Evolutionary conservation across 129 eudicot genomes (phyloP).

Genomic region (Calendula officinalis): DNA sequence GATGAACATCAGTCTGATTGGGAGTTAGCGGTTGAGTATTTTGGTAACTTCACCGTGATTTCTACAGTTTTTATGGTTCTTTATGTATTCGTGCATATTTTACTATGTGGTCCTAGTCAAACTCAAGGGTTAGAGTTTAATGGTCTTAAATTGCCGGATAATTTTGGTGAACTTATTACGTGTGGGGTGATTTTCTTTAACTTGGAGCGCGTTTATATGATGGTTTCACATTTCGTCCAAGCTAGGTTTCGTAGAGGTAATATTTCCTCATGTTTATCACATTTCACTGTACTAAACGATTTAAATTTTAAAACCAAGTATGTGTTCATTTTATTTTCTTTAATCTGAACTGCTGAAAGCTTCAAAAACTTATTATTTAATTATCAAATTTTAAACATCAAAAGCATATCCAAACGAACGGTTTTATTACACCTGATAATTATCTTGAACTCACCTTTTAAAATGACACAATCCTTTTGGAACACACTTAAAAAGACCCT

Average conservation of each 20-base stretch:
- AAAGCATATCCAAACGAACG: no score
- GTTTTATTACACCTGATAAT: no score
- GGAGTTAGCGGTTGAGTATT: slow-evolving; percentile 58
- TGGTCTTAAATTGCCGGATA: slow-evolving; percentile 87
- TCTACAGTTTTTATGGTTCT: slow-evolving; percentile 51
- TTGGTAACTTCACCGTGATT: slow-evolving; percentile 70
- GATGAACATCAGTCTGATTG: slow-evolving; percentile 67
- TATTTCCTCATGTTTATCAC: background rate
- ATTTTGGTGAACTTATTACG: slow-evolving; percentile 74
- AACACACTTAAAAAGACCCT: no score
- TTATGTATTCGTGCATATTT: slow-evolving; percentile 59
- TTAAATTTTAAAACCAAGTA: background rate
- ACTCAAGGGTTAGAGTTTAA: slow-evolving; percentile 68
- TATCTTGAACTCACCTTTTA: no score
- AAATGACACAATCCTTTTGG: no score
- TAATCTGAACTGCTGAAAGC: no score
- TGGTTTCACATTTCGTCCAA: slow-evolving; percentile 70
- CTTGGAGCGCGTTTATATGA: slow-evolving; percentile 66
- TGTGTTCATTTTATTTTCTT: background rate
- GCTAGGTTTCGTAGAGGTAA: slow-evolving; percentile 75
- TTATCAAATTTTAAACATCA: no score
- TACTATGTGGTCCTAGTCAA: slow-evolving; percentile 39
- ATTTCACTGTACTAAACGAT: background rate
- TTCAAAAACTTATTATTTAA: no score
- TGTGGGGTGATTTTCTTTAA: slow-evolving; percentile 61